Conservation (phyloP, 371 early-diverging fungal species). For the Syncephalastrum sp. region DNA sequence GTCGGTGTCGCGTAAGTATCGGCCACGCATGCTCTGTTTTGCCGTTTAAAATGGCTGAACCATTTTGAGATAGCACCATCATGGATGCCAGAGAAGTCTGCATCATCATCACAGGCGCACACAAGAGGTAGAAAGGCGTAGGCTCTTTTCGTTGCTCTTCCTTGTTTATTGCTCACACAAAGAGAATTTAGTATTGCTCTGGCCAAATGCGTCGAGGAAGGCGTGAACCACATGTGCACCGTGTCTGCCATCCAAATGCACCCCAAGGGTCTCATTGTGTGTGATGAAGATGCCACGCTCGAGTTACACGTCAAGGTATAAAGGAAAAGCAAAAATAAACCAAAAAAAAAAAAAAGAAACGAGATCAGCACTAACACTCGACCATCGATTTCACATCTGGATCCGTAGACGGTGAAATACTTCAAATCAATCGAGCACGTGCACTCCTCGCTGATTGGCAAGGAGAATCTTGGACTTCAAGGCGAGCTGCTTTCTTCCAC, state of each 20-base stretch:
- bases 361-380: not conserved
- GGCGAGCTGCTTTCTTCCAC: conserved; percentile 40
- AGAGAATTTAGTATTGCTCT: conserved; percentile 54
- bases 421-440: conserved; percentile 90
- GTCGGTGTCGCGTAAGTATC: conserved; percentile 80
- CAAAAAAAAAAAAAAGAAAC: not conserved
- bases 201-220: conserved; percentile 85
- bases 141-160: not conserved
- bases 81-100: conserved; percentile 87
- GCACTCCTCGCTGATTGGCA: conserved; percentile 75
- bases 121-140: conserved; percentile 44
- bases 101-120: conserved; percentile 85
- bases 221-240: conserved; percentile 92
- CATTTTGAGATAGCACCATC: conserved; percentile 62
- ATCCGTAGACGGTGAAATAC: conserved; percentile 71
- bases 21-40: no score
- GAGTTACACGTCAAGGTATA: conserved; percentile 82
- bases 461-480: conserved; percentile 76
- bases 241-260: conserved; percentile 89
- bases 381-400: not conserved
- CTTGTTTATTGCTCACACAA: not conserved
- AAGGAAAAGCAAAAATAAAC: not conserved
- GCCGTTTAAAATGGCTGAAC: not conserved
- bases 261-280: conserved; percentile 85
- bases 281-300: conserved; percentile 88